phyloP scores from a whole-genome alignment of 257 asterid genomes.

The Pogostemon cablin region DNA sequence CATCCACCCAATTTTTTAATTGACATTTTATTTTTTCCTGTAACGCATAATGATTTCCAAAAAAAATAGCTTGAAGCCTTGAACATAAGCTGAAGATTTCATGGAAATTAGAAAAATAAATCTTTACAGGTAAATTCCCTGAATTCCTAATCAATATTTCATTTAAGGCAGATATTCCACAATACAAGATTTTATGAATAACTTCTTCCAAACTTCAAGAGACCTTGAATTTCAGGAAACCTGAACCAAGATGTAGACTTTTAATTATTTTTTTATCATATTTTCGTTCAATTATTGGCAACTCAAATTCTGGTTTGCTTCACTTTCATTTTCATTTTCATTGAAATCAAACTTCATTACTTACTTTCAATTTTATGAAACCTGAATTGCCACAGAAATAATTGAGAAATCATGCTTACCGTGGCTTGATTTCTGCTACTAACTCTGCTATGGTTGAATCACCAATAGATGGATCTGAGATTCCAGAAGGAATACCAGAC shows the following conservation, averaged over 20 bases:
- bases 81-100: background rate
- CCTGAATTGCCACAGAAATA: conserved; percentile 10
- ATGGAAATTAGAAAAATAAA: background rate
- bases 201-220: conserved; percentile 1
- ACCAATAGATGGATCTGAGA: conserved; percentile 49
- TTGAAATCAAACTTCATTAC: conserved; percentile 24
- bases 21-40: too few relatives aligned
- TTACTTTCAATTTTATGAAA: conserved; percentile 21
- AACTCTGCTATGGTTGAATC: conserved; percentile 74
- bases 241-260: background rate
- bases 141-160: conserved; percentile 10
- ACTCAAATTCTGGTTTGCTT: background rate
- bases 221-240: background rate
- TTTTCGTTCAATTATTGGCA: conserved; percentile 3
- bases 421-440: conserved; percentile 91
- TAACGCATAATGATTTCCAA: too few relatives aligned
- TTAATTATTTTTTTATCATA: conserved; percentile 8
- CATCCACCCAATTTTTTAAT: too few relatives aligned
- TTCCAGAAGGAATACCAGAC: conserved; percentile 65
- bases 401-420: conserved; percentile 52
- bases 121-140: conserved; percentile 7
- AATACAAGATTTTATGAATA: conserved; percentile 1
- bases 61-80: background rate
- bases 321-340: conserved; percentile 6
- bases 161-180: background rate